Base-by-base conservation (phyloP, 2,329 filamentous ascomycete species). In the Ceratocystis variospora region DNA sequence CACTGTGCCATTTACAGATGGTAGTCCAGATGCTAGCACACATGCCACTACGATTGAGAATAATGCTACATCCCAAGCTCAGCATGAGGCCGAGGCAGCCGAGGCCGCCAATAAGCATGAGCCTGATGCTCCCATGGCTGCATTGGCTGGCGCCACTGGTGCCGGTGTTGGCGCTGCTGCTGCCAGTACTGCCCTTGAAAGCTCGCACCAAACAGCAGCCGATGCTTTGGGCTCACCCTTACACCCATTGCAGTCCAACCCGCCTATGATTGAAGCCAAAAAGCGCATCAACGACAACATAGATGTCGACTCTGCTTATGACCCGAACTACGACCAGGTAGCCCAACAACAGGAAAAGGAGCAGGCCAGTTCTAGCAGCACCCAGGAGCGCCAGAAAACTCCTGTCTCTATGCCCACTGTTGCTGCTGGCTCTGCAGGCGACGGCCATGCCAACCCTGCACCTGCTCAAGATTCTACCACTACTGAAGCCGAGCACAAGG, bases 211-310 rank as follows among this genome's bases (percentile, higher is more conserved):
- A 41, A 55, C 62, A 28, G 31, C 31, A 2, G 37, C 64, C 22
- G 62, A 67, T 10, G 17, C 62, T 15, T 50, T 53, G n/a, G 53
- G 37, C 22, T 22, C 15, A 5, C 31, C 31, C 28, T 22, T 67
- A 2, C 62, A 64, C n/a, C 66, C 66, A 25, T 28, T 68, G 25
- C 63, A 68, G 41, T 66, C 63, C 3, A 68, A 68, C 63, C 61
- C 63, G n/a, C 33, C 63, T 7, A 28, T 50, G 25, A n/a, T 44
- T 15, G 65, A 45, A 62, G 19, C 5, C n/a, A 22, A 45, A n/a
- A 59, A 59, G 55, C 55, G 55, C 28, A 59, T 59, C 15, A 59
- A n/a, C 33, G 55, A 59, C 28, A 37, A 59, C n/a, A 31, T 37
- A 6, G 55, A 59, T 37, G 55, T 37, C 7, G 55, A 59, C 15